These are phyloP conservation scores for Globisporangium acanthophoron DNA, from an alignment of 352 stramenopile genomes.

Conservation along the genomic window DNA sequence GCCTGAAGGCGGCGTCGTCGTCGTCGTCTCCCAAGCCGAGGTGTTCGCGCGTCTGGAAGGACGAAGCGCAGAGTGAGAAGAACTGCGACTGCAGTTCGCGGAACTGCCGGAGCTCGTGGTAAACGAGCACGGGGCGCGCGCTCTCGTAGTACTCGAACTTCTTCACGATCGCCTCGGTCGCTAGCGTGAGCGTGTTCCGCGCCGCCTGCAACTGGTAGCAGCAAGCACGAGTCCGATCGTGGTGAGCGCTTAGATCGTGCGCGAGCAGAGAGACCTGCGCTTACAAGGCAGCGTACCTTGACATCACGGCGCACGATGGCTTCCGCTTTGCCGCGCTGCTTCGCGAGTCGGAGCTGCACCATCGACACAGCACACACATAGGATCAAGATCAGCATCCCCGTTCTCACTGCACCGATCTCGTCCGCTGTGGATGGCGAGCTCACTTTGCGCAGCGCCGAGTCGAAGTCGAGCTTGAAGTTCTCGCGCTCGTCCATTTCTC, in stretches of 20 bases:
- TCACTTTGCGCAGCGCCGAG: conserved; percentile 22
- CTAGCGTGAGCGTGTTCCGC: conserved; percentile 2
- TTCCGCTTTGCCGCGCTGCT: conserved; percentile 18
- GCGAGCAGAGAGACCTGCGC: not conserved
- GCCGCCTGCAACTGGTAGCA: conserved; percentile 18
- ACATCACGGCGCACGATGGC: conserved; percentile 24
- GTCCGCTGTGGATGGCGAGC: not conserved
- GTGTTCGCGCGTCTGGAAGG: conserved; percentile 14
- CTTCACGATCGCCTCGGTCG: conserved; percentile 18
- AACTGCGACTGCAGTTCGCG: conserved; percentile 22
- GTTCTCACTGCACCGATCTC: not conserved
- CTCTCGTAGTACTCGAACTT: conserved; percentile 24
- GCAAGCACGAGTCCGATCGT: not conserved
- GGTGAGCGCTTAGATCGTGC: too few relatives aligned
- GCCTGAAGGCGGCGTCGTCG: not conserved
- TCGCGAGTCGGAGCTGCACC: conserved; percentile 16
- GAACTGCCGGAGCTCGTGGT: conserved; percentile 23
- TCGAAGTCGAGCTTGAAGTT: conserved; percentile 30
- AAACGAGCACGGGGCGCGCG: conserved; percentile 17
- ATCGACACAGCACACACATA: not conserved
- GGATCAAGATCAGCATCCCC: not conserved
- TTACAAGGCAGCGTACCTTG: conserved; percentile 13
- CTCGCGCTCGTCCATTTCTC: conserved; percentile 24
- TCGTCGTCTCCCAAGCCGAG: not conserved
- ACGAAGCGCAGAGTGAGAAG: conserved; percentile 17